Percentiles rank a stretch among this genome's conserved stretches.
phyloP scores from a whole-genome alignment of 306 rosid species.

The Cicer judaicum region DNA sequence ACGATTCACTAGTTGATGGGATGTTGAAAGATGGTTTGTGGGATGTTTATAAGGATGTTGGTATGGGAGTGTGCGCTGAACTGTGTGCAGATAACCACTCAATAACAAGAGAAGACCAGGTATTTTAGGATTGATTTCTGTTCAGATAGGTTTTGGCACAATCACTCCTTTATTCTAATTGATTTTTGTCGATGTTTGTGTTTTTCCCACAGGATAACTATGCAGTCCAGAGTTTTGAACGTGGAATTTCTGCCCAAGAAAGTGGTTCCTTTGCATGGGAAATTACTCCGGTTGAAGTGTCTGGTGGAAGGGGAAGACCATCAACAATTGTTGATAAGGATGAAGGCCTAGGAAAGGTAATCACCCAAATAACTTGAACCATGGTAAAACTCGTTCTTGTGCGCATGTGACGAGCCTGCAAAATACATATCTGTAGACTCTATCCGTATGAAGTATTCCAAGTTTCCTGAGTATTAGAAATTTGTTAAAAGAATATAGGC shows the following conservation, averaged over 20 bases:
- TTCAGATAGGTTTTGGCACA: slow-evolving; percentile 15
- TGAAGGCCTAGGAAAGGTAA: slow-evolving; percentile 95
- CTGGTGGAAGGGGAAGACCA: slow-evolving; percentile 98
- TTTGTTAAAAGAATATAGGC: slow-evolving; percentile 27
- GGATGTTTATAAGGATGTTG: slow-evolving; percentile 88
- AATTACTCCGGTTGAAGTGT: slow-evolving; percentile 93
- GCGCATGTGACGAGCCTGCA: background rate
- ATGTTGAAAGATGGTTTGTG: slow-evolving; percentile 96
- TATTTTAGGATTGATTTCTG: slow-evolving; percentile 40
- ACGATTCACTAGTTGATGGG: slow-evolving; percentile 96
- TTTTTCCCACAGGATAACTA: slow-evolving; percentile 71
- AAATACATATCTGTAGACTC: slow-evolving; percentile 22
- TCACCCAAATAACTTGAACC: slow-evolving; percentile 29
- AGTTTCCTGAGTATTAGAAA: slow-evolving; percentile 22
- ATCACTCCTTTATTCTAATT: background rate
- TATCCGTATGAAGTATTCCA: background rate
- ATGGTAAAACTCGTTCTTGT: slow-evolving; percentile 31
- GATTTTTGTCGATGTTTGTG: slow-evolving; percentile 39
- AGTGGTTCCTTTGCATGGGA: slow-evolving; percentile 85
- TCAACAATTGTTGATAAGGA: slow-evolving; percentile 77
- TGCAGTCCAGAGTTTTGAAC: slow-evolving; percentile 89
- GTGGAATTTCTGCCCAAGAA: slow-evolving; percentile 89
- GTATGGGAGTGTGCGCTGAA: slow-evolving; percentile 97
- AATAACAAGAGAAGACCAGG: slow-evolving; percentile 89
- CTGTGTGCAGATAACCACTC: slow-evolving; percentile 87